Evolutionary conservation across 202 grass and related monocot species (phyloP).

Genomic region (Panicum hallii): DNA sequence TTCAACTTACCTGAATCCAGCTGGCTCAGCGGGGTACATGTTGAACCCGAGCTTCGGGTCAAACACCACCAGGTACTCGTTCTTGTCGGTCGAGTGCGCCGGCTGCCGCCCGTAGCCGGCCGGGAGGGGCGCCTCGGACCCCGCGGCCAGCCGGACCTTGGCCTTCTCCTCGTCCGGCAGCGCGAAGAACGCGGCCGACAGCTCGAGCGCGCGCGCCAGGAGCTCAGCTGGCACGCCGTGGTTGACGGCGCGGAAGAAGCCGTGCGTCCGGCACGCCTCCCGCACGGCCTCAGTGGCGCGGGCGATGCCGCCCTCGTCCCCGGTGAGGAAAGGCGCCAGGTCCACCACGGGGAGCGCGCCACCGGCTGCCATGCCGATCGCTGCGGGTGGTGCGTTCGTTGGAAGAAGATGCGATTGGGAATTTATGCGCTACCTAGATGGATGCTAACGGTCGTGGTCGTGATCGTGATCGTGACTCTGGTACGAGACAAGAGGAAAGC

Average conservation of each 20-base stretch:
- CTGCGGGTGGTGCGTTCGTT: too few relatives aligned
- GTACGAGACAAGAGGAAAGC: too few relatives aligned
- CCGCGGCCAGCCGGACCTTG: conserved; percentile 36
- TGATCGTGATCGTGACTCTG: too few relatives aligned
- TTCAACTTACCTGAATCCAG: conserved; percentile 54
- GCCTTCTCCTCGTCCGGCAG: conserved; percentile 59
- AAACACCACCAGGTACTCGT: conserved; percentile 62
- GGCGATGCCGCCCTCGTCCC: neutral
- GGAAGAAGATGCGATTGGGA: too few relatives aligned
- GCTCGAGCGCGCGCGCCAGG: conserved; percentile 51
- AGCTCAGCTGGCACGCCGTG: conserved; percentile 55
- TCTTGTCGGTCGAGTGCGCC: conserved; percentile 64
- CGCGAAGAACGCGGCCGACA: conserved; percentile 53
- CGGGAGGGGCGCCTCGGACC: conserved; percentile 36
- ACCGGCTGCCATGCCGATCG: neutral
- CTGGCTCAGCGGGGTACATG: conserved; percentile 45
- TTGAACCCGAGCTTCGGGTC: conserved; percentile 50
- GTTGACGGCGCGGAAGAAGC: conserved; percentile 76
- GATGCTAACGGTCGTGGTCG: too few relatives aligned
- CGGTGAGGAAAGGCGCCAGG: conserved; percentile 54
- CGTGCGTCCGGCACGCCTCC: conserved; percentile 50
- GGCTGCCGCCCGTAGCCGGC: conserved; percentile 57
- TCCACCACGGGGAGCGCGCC: conserved; percentile 61
- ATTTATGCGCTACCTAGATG: too few relatives aligned
- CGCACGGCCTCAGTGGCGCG: conserved; percentile 45